These are phyloP conservation scores for Lactarius vividus DNA, from an alignment of 768 basidiomycete species.

Conservation along the genomic window DNA sequence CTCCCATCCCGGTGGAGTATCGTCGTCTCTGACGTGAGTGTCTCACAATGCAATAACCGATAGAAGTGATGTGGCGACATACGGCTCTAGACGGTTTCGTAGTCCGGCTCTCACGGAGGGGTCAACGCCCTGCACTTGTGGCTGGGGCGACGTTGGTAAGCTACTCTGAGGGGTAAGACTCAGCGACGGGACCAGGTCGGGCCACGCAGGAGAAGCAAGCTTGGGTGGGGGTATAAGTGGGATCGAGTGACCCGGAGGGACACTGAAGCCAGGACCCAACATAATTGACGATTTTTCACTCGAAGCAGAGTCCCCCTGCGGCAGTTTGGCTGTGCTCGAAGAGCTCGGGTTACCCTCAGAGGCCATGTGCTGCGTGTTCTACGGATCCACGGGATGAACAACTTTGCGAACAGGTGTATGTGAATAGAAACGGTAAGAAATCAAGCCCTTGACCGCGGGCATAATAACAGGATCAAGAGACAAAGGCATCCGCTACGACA, in stretches of 20 bases:
- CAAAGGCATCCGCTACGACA: constrained; percentile 1
- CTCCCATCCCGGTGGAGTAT: constrained; percentile 5
- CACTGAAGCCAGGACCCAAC: not conserved
- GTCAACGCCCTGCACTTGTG: not conserved
- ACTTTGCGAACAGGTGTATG: not conserved
- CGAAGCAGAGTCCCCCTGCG: not conserved
- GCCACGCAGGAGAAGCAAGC: not conserved
- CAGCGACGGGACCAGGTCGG: not conserved
- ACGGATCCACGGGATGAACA: not conserved
- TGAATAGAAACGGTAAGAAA: not conserved
- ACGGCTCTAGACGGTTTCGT: constrained; percentile 7
- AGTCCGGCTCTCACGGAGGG: not conserved
- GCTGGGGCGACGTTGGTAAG: not conserved
- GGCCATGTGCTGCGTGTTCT: not conserved
- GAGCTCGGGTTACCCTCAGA: not conserved
- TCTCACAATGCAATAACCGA: not conserved
- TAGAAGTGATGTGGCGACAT: not conserved
- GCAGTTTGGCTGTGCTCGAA: not conserved
- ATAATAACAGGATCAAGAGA: constrained; percentile 6
- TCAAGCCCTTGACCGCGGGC: not conserved
- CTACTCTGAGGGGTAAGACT: not conserved
- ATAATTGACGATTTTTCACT: not conserved
- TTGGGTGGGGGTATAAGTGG: not conserved
- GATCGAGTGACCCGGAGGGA: not conserved
- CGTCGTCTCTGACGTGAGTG: not conserved